Base-by-base conservation (phyloP, 2,329 filamentous ascomycete genomes). In the Aspergillus fumigatus region DNA sequence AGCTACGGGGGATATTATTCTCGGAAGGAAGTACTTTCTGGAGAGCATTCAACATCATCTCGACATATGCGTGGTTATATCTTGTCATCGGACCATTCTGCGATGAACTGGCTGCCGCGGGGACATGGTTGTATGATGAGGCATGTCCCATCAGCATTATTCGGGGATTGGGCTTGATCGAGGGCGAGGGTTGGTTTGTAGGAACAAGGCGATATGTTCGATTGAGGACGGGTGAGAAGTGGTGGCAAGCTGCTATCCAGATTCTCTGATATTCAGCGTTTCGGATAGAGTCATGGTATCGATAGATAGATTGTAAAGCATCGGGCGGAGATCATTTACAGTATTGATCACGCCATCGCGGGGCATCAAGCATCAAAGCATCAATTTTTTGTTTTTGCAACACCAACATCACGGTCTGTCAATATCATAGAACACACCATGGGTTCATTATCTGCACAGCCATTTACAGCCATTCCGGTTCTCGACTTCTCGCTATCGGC, bases 391-490 rank as follows among this genome's bases (percentile, higher is more conserved):
- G 23, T 23, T 1, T 45, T 40, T 43, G 23, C 29, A 27, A 56
- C 53, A 50, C 43, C 52, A 47, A 11, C 45, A 47, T 7, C 45
- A 43, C 35, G n/a, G 27, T 35, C 32, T 11, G 14, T 47, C 9
- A 40, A 17, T 6, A n/a, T 3, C 29, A 19, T 23, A 27, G 7
- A 17, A 11, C 9, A n/a, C 23, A 51, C 45, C 23, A 55, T 56
- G 53, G 54, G 41, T 14, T 45, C 14, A 8, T 35, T 48, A 21
- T 10, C 43, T 23, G 35, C 23, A 4, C 47, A 83, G 1, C 59
- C 65, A 1, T 73, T 73, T 32, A 68, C 67, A 4, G 61, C 65
- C 2, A 68, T 73, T 21, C 71, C 70, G 0, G 43, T 73, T 14
- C 59, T 73, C 3, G 69, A 73, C 52, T 72, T 67, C 26, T 59